Base-by-base conservation (phyloP, 805 yeast genomes). In the Candida schatavii region DNA sequence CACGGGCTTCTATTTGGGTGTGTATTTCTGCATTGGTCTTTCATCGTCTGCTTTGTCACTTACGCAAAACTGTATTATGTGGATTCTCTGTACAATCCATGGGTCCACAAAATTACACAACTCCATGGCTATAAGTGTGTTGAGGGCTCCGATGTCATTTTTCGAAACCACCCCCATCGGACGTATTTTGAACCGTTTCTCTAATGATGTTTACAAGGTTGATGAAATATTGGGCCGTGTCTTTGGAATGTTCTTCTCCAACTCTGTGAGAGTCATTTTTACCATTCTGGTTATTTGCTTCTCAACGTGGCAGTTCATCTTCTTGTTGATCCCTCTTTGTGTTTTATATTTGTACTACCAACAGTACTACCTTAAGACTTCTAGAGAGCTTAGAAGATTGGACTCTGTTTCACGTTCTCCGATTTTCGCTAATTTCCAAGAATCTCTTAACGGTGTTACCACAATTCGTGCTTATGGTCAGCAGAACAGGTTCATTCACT, bases 111-210 rank as follows among this genome's bases (percentile, higher is more conserved):
- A 71, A 42, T 68, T 88, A 46, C 98, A 90, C 62, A 75, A 82
- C 47, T 62, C 66, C 14, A 88, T 90, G 97, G 80, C 90, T 3
- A 64, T 46, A 10, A 53, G 66, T 42, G 95, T 90, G 10, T 64
- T 91, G 46, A 75, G 90, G 49, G 93, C 97, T 0, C 97, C 97
- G 46, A 91, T 90, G 97, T 77, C 88, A 25, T 90, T 91, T 61
- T 90, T 90, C 57, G 98, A 90, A 64, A 88, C 96, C 2, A 90
- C 98, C 0, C 98, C 97, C 42, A 81, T 90, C 49, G 98, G 98
- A 27, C 78, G 98, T 68, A 79, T 90, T 43, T 70, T 89, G 62
- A 90, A 90, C 69, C 74, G 98, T 60, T 90, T 90, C 61, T 87
- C 97, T 3, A 89, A 81, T 60, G 98, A 90, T 71, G 78, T 90